These are phyloP conservation scores for Chrysanthemum lavandulifolium DNA, from an alignment of 129 eudicot genomes.

Conservation along the genomic window DNA sequence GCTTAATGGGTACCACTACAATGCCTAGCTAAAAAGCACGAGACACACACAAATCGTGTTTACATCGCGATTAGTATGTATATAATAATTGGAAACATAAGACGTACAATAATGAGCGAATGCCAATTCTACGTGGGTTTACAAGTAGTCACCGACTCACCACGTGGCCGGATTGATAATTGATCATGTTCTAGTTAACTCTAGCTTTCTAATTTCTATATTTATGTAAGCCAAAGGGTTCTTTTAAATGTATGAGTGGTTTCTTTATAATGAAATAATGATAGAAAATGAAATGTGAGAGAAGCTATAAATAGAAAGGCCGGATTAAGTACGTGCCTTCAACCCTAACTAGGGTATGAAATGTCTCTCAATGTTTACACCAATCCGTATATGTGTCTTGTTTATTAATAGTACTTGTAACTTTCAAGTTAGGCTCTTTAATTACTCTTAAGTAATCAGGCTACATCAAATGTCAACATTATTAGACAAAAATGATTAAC, in stretches of 20 bases:
- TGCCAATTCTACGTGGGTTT: neutral
- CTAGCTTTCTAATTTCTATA: constrained; percentile 7
- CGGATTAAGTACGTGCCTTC: constrained; percentile 18
- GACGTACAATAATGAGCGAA: neutral
- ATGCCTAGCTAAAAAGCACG: neutral
- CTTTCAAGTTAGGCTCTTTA: constrained; percentile 19
- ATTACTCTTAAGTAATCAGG: neutral
- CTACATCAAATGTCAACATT: neutral
- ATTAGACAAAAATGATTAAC: neutral
- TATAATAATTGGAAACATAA: neutral
- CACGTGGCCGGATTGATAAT: constrained; percentile 19
- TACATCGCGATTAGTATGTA: constrained; percentile 6
- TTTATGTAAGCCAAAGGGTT: neutral
- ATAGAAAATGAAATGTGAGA: constrained; percentile 21
- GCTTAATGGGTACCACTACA: neutral
- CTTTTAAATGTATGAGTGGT: neutral
- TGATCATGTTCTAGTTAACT: neutral
- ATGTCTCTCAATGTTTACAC: neutral
- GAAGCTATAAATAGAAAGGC: constrained; percentile 26
- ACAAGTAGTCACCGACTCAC: constrained; percentile 6
- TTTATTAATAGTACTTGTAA: neutral
- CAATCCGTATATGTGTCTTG: neutral
- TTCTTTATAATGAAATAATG: neutral
- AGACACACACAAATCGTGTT: neutral
- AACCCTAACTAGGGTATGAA: constrained; percentile 11